Evolutionary conservation across 345 rosid species (phyloP), one percentile per base, ranked within the genome.

Genomic region (Excoecaria agallocha): DNA sequence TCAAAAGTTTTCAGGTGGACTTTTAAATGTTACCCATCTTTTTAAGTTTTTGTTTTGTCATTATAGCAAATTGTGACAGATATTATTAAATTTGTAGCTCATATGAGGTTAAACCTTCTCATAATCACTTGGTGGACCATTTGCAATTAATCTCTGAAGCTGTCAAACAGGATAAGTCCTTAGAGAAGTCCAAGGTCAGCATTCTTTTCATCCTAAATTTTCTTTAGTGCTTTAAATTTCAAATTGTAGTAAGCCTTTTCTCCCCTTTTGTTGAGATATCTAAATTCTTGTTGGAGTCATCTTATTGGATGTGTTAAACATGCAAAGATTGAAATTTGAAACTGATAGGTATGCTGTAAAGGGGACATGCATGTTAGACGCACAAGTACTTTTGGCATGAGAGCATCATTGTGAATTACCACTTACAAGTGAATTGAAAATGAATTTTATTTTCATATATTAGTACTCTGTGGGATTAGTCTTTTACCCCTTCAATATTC

Each of bases 111-210:
- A 82, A 82, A 82, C 98, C 97, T 51, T 87, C 93, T 3, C 89
- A 83, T 68, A 85, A 92, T 75, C 98, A 95, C 85, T 84, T 95
- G 86, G 86, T 86, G 64, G 89, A 91, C 66, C 91, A 93, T 81
- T 68, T 82, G 73, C 81, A 61, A 49, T 80, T 91, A 78, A 83
- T 94, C 51, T 51, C 71, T 55, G 96, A 90, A 79, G 97, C 93
- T 61, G 81, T 87, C 68, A 70, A 84, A 80, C 82, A 85, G 81
- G 93, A 90, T 71, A 85, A 37, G 9, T 75, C 70, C 59, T 80
- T 94, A 76, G 83, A 81, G 15, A 84, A 84, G 74, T 88, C 89
- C 38, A 82, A 94, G 95, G 98, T 92, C 82, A 49, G 45, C 22
- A 7, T 71, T n/a, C 48, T 22, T 38, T 43, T 50, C 17, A 48